These are phyloP conservation scores for Aleurites moluccanus DNA, from an alignment of 441 rosid species.

Conservation along the genomic window DNA sequence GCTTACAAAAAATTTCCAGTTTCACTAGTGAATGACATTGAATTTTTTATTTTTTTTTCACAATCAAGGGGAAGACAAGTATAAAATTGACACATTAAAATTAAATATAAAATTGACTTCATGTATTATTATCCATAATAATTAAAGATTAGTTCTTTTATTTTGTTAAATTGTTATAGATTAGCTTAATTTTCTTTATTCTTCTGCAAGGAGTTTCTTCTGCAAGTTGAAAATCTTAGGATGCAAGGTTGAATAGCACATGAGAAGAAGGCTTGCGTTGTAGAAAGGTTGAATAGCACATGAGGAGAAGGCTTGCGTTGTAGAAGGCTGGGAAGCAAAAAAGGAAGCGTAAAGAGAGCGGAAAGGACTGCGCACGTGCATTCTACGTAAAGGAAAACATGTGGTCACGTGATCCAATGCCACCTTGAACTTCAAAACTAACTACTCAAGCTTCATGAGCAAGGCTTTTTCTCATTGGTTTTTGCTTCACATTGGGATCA, in stretches of 20 bases:
- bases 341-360: slow-evolving; percentile 16
- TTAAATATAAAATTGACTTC: no score
- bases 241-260: slow-evolving; percentile 22
- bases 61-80: no score
- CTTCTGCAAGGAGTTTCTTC: slow-evolving; percentile 5
- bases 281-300: slow-evolving; percentile 18
- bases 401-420: slow-evolving; percentile 38
- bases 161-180: no score
- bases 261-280: no score
- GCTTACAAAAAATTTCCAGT: no score
- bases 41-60: no score
- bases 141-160: no score
- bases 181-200: neutral
- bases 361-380: slow-evolving; percentile 33
- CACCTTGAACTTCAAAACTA: neutral
- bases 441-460: slow-evolving; percentile 27
- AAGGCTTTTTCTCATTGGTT: slow-evolving; percentile 22
- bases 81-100: no score
- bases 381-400: slow-evolving; percentile 35
- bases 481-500: slow-evolving; percentile 38
- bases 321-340: slow-evolving; percentile 1
- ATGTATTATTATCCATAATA: no score
- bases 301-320: neutral
- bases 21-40: no score
- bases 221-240: slow-evolving; percentile 20